Evolutionary conservation across 164 flowering plant genomes (phyloP).

Genomic region (Chimonanthus salicifolius): DNA sequence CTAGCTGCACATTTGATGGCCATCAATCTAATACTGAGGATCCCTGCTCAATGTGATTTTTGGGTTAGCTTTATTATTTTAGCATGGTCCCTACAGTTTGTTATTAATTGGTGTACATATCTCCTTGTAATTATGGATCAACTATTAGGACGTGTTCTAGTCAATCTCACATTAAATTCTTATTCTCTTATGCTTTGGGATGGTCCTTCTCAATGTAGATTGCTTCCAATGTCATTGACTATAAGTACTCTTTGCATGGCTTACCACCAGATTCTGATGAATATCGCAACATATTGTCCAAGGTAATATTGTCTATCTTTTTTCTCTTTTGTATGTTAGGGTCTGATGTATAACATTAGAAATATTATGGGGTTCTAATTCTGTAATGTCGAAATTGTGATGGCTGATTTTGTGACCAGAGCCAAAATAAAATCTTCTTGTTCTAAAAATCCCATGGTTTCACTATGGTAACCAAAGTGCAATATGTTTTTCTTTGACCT

Average conservation of each 20-base stretch:
- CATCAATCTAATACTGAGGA: too few relatives aligned
- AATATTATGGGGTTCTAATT: neutral
- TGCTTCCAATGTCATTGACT: constrained; percentile 52
- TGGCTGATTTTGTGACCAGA: neutral
- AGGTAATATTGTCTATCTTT: constrained; percentile 26
- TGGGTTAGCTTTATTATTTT: neutral
- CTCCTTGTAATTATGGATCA: neutral
- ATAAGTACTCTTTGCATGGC: constrained; percentile 59
- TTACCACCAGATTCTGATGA: constrained; percentile 42
- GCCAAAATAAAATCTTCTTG: neutral
- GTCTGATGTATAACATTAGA: too few relatives aligned
- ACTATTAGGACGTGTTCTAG: neutral
- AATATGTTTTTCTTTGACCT: too few relatives aligned
- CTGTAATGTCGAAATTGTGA: neutral
- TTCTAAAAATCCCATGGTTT: neutral
- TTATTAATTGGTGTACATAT: neutral
- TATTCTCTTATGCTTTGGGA: neutral
- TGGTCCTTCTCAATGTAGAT: constrained; percentile 34
- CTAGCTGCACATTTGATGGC: neutral
- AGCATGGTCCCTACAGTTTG: neutral
- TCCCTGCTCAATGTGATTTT: neutral
- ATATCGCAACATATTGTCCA: constrained; percentile 38
- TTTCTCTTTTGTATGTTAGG: neutral
- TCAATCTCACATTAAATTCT: neutral
- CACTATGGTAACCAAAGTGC: too few relatives aligned